Base-by-base conservation (phyloP, 495 filamentous ascomycete genomes). In the Evernia prunastri region DNA sequence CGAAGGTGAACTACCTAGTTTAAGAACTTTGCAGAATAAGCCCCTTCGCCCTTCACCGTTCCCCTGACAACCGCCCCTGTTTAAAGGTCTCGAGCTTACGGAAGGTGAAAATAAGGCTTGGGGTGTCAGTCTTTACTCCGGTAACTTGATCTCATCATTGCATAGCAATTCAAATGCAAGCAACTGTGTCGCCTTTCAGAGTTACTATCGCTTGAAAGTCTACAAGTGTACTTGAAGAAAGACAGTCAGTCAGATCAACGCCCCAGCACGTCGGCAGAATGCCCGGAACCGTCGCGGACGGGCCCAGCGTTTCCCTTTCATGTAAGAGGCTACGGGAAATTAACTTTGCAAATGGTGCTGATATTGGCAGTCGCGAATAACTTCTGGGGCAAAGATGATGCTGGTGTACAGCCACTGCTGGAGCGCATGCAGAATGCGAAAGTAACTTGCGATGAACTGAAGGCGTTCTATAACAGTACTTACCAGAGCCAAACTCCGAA, bases 321-420 rank as follows among this genome's bases (percentile, higher is more conserved):
- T 88, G 86, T 68, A 39, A 62, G 66, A 85, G 82, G 66, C 80
- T 51, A 31, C 10, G n/a, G 25, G 33, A 58, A 12, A 20, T 15
- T 0, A 3, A 3, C 9, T 35, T 27, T 13, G 40, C 8, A 3
- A 33, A 18, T 5, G 5, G 66, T 74, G 56, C 77, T 64, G 12
- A 49, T 40, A 25, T 31, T 15, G 11, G 29, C 68, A 96, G 91
- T 97, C 76, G 92, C 95, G 70, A 97, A 97, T 78, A 97, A 99
- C 74, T 99, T 99, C 77, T 99, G 95, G 95, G 95, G 95, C 65
- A 97, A 93, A 80, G 92, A 99, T 74, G 95, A 99, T 80, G 95
- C 95, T 47, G 95, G 95, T 68, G 89, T 97, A 68, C 81, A 81
- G 53, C 95, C 95, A 61, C 84, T 99, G 76, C 83, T 99, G 49